Percentiles rank a stretch among this genome's conserved stretches.
Conservation (phyloP, 495 filamentous ascomycete genomes). For the Parmelia sp. region DNA sequence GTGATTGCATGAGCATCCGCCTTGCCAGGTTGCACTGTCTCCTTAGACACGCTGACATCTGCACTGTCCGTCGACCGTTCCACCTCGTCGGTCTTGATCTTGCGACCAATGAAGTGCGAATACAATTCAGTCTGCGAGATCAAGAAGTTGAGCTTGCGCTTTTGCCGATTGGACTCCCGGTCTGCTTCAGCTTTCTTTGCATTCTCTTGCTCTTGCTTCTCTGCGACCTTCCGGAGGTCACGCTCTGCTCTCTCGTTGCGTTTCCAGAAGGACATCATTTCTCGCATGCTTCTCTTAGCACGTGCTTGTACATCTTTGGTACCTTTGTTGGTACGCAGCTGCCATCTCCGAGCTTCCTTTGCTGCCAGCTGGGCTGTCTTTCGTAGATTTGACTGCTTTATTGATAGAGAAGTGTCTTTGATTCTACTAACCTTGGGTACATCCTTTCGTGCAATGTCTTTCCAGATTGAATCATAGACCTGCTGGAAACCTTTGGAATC, state of each 20-base stretch:
- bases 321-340: constrained; percentile 95
- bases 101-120: constrained; percentile 98
- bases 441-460: constrained; percentile 87
- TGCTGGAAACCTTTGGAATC: constrained; percentile 90
- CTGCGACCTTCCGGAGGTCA: constrained; percentile 84
- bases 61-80: constrained; percentile 79
- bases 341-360: constrained; percentile 96
- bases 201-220: constrained; percentile 93
- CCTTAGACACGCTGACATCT: constrained; percentile 49
- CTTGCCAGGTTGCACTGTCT: constrained; percentile 43
- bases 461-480: constrained; percentile 98
- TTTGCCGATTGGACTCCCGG: constrained; percentile 93
- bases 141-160: constrained; percentile 97
- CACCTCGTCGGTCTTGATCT: constrained; percentile 93
- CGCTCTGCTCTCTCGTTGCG: constrained; percentile 96
- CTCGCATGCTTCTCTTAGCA: constrained; percentile 95
- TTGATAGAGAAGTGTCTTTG: constrained; percentile 72
- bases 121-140: constrained; percentile 98
- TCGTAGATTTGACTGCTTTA: constrained; percentile 83
- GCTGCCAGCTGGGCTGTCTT: constrained; percentile 96
- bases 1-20: constrained; percentile 45
- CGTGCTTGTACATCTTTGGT: constrained; percentile 95
- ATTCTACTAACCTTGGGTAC: constrained; percentile 85
- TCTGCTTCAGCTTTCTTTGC: constrained; percentile 95
- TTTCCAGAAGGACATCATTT: constrained; percentile 99